Base-by-base conservation (phyloP, 805 yeast genomes). In the Torulaspora indica region DNA sequence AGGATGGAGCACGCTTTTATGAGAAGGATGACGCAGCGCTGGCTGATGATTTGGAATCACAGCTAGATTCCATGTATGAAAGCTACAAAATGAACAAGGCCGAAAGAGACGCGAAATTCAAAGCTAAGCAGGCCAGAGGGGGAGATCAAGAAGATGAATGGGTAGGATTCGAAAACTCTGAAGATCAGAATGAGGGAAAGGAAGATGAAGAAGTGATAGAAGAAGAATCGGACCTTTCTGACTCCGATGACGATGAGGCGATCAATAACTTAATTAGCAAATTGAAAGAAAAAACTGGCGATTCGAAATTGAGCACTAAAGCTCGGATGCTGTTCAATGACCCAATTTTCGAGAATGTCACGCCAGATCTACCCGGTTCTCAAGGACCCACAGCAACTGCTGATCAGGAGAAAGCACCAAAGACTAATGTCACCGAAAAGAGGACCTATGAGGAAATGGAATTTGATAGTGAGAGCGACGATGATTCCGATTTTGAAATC, bases 31-130 rank as follows among this genome's bases (percentile, higher is more conserved):
- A 67, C 22, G 67, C 51, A 20, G 81, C 66, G 4, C 84, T 76
- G 20, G 59, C 71, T 8, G 90, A 81, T 57, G 78, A 75, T 51
- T 74, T 93, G 46, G 99, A 90, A 58, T 79, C 77, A 8, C 85
- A 89, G 67, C 73, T 93, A 46, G 88, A 90, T 61, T 75, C 73
- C 47, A 86, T 89, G 96, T 90, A 90, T 60, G 69, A 72, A 40
- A 71, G 76, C 31, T 88, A 78, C 62, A 86, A 86, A 65, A 76
- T 78, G 48, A 70, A 78, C 53, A 77, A 72, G 60, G 73, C 84
- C 24, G 89, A 84, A 61, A 75, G 77, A 54, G 83, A 82, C 62
- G 81, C 89, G 8, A 82, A 77, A 38, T 74, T 72, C 55, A 74
- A 77, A 53, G 89, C 91, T 18, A 84, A 80, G 58, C 71, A 73